Base-by-base conservation (phyloP, 139 green algal genomes). In the Nannochloris sp. region DNA sequence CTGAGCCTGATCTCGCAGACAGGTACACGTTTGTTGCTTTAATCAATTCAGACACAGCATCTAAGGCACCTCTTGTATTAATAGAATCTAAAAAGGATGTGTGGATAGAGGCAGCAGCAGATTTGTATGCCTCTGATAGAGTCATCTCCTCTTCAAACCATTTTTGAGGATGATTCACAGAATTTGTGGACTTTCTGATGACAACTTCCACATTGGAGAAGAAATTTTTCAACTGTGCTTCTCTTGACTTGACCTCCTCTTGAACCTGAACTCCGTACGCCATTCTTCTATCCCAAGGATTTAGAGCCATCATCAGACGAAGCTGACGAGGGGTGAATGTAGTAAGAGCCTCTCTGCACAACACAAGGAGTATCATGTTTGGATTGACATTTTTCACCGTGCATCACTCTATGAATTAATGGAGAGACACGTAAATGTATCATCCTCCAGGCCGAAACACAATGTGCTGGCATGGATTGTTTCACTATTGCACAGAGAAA, bases 281-380 rank as follows among this genome's bases (percentile, higher is more conserved):
- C 81, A 95, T 90, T 44, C 75, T 74, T 72, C 85, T 82, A 68
- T 95, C 87, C 93, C 93, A 99, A 1, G 84, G 74, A 55, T 87
- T 74, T 49, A 97, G 71, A 40, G 88, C 67, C 67, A 98, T 97
- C 81, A 99, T 84, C 37, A 99, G 76, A 11, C 93, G 85, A 61
- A 99, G 75, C 79, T 97, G 89, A 15, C 89, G 81, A 5, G 90
- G 64, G 4, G 78, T 85, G 72, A 88, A 93, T 18, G 71, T 77
- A 60, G 86, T 40, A 57, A 97, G 76, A 36, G 85, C 87, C 24
- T 92, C 81, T 64, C 87, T 94, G 86, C 43, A 53, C n/a, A 21
- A 48, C 23, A 48, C 9, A 25, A 11, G 9, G 8, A 40, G 9
- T 11, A 40, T 40, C 5, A 40, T 40, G 34, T 40, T 40, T 40